Base-by-base conservation (phyloP, 148 eudicot genomes). In the Rhododendron griersonianum region DNA sequence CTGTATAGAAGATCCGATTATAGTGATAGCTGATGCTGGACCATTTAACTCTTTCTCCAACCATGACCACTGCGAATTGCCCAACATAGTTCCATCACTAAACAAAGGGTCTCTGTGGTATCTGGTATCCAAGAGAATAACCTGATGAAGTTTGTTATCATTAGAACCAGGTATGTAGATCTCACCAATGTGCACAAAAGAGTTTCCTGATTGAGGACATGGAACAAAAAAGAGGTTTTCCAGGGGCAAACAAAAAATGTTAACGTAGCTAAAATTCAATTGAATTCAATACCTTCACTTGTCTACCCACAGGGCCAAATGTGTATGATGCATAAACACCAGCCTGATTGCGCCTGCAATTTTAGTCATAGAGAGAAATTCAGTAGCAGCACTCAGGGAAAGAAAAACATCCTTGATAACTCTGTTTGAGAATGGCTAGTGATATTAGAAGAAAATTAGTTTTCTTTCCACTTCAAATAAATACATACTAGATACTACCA, bases 1-100 rank as follows among this genome's bases (percentile, higher is more conserved):
- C 97, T 94, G 96, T 87, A 94, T 85, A 80, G 97, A 94, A 55
- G 97, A 94, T 65, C 91, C 97, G 87, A 94, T 92, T 57, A 93
- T 85, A 44, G 95, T 94, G 80, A 94, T 35, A 82, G 89, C 93
- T 41, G 97, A 90, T 59, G 90, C 87, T 81, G 91, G 92, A 73
- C 90, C 90, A 83, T 91, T 83, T 80, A 94, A 87, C 87, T 94
- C 91, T 87, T 90, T 89, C 86, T 92, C 91, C 90, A 94, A 89
- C 97, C 97, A 94, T 84, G 80, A 48, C 97, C 97, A 94, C 53
- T 94, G 97, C 73, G 86, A 82, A 88, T 83, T 87, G 76, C 97
- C 97, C 88, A 94, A 91, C 57, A 94, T 81, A 90, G 69, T 90
- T 87, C 97, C 97, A 91, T 93, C 95, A 74, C 95, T 93, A 41